Base-by-base conservation (phyloP, 768 basidiomycete species). In the Hebeloma cylindrosporum region DNA sequence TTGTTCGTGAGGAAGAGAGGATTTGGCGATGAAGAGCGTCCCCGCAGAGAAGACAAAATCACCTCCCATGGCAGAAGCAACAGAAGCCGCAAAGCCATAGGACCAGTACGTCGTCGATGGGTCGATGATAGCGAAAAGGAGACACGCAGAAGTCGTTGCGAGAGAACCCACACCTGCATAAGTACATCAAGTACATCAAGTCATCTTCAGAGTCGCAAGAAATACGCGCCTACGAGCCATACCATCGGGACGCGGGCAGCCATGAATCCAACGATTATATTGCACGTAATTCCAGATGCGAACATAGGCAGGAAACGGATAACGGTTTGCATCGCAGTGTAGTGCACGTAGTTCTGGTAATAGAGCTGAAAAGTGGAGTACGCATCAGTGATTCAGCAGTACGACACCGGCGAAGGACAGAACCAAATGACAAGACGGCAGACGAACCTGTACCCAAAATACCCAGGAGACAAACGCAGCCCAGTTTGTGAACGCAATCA, bases 41-140 rank as follows among this genome's bases (percentile, higher is more conserved):
- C 88, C 89, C 0, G 80, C 66, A 0, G 88, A 68, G 55, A 80
- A 90, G 2, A 86, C 79, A 50, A 91, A 87, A 56, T 91, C 89
- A 1, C 80, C 86, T 14, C 89, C 89, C 35, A 88, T 73, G 11
- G 89, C 88, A 16, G 77, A 65, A 33, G 85, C 45, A 28, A 79
- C 63, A 0, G 85, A 75, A 1, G 82, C 76, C 0, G 88, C 85
- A 62, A 91, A 91, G 4, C 78, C 81, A 46, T 73, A 85, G 1
- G 83, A 83, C 89, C 88, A 91, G 53, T 82, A 91, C 1, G 80
- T 63, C 5, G 67, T 68, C 0, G 61, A 48, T 0, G 83, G 75
- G 17, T 77, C 51, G 50, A 89, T 85, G 2, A 85, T 51, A 2
- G 88, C 88, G 54, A 89, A 86, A 3, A 89, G 65, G 7, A 89